Base-by-base conservation (phyloP, 73 alveolate species). In the Paramecium caudatum region DNA sequence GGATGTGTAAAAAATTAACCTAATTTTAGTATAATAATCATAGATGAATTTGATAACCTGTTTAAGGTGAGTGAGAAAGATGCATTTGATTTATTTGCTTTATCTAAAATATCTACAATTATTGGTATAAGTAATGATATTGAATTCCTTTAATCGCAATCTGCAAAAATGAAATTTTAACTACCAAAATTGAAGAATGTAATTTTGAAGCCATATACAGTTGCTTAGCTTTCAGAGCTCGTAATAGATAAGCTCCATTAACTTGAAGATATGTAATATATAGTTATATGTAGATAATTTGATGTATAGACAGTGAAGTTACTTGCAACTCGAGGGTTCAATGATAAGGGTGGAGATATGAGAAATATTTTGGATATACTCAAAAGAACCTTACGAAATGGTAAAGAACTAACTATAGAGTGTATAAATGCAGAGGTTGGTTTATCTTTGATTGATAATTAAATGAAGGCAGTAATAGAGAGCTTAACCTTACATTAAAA, bases 271-370 rank as follows among this genome's bases (percentile, higher is more conserved):
- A 25, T 19, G 78, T 55, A 55, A 55, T 27, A 8, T 23, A 0
- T 3, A 10, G 1, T 19, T 7, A 27, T 55, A 55, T 55, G 7
- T 41, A 74, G 88, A 27, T 21, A 74, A 74, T 30, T 15, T 2
- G 88, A 74, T 74, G 62, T 41, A 12, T 34, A 74, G 7, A 68
- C 88, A 3, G 43, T 74, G 3, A 36, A 45, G 21, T 8, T 74
- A 74, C 68, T 74, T 12, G 21, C 88, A 41, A 43, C 45, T 0
- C 36, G 30, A 45, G 88, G 69, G 1, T 74, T 41, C 43, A 45
- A 37, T 74, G 88, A 74, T 12, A 74, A 74, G 10, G 88, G 88
- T 7, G 88, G 88, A 2, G 88, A 74, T 39, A 74, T 74, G 88
- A 74, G 88, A 45, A 74, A 74, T 74, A 37, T 74, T 15, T 15